Conservation (phyloP, 2,329 filamentous ascomycete species). For the Fusarium liriodendri region DNA sequence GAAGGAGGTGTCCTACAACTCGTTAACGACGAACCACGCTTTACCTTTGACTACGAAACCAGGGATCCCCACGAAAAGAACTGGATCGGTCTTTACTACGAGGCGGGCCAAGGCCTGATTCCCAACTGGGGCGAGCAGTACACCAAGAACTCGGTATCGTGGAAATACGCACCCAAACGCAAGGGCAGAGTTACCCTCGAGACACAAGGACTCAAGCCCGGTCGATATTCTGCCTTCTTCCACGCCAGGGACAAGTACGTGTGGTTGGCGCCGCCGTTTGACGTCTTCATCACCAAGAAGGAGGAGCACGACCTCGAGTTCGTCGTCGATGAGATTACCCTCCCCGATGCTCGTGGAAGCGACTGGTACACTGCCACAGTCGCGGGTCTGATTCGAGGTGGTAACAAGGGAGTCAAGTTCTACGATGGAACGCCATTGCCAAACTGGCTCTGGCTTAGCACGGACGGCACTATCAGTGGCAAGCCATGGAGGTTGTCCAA, state of each 20-base stretch:
- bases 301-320: slow-evolving; percentile 35
- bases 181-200: slow-evolving; percentile 43
- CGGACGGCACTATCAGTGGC: slow-evolving; percentile 48
- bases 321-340: slow-evolving; percentile 43
- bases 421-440: slow-evolving; percentile 32
- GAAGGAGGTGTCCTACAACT: not conserved
- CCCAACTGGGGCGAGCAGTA: slow-evolving; percentile 38
- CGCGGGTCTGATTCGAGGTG: slow-evolving; percentile 46
- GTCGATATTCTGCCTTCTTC: slow-evolving; percentile 49
- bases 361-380: slow-evolving; percentile 46
- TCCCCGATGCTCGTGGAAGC: slow-evolving; percentile 48
- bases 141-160: slow-evolving; percentile 39
- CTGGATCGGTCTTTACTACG: slow-evolving; percentile 52
- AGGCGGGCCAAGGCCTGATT: slow-evolving; percentile 46
- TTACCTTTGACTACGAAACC: slow-evolving; percentile 50
- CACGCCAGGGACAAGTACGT: slow-evolving; percentile 49
- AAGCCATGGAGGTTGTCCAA: slow-evolving; percentile 37
- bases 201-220: slow-evolving; percentile 33
- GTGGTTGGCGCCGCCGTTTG: slow-evolving; percentile 48
- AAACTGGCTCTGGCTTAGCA: slow-evolving; percentile 47
- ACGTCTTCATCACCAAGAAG: slow-evolving; percentile 36
- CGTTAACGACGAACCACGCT: not conserved
- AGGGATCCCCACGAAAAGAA: slow-evolving; percentile 43
- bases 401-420: slow-evolving; percentile 38
- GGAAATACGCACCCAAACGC: slow-evolving; percentile 45